Evolutionary conservation across 148 eudicot genomes (phyloP).

Genomic region (Heliosperma pusillum): DNA sequence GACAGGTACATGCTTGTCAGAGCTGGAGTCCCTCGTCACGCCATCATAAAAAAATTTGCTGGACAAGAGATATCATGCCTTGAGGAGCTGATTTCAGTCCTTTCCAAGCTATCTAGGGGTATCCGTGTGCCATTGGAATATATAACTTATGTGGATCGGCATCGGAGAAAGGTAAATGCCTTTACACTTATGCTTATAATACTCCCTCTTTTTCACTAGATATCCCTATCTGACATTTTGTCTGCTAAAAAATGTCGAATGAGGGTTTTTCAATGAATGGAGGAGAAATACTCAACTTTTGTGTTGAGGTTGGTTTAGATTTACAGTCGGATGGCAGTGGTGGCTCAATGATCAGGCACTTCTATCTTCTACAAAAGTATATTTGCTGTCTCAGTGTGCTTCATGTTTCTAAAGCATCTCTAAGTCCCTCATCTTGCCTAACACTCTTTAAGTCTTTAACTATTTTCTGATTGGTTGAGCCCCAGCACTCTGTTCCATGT

Average conservation of each 20-base stretch:
- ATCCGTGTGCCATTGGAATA: slow-evolving; percentile 89
- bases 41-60: slow-evolving; percentile 86
- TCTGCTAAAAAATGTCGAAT: background rate
- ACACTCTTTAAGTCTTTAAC: background rate
- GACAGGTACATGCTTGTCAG: slow-evolving; percentile 80
- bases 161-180: slow-evolving; percentile 70
- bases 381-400: slow-evolving; percentile 5
- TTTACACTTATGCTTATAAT: background rate
- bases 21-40: slow-evolving; percentile 98
- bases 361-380: background rate
- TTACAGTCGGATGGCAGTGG: background rate
- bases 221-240: background rate
- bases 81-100: slow-evolving; percentile 58
- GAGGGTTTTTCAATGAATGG: background rate
- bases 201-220: background rate
- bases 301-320: background rate
- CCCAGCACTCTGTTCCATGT: background rate
- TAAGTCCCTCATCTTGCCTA: background rate
- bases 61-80: slow-evolving; percentile 71
- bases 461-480: background rate
- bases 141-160: slow-evolving; percentile 69
- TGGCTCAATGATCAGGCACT: background rate
- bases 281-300: background rate
- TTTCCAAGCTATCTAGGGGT: slow-evolving; percentile 75
- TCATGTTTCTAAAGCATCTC: slow-evolving; percentile 2